Conservation (phyloP, 225 moss, liverwort and hornwort species). For the Climacium dendroides region DNA sequence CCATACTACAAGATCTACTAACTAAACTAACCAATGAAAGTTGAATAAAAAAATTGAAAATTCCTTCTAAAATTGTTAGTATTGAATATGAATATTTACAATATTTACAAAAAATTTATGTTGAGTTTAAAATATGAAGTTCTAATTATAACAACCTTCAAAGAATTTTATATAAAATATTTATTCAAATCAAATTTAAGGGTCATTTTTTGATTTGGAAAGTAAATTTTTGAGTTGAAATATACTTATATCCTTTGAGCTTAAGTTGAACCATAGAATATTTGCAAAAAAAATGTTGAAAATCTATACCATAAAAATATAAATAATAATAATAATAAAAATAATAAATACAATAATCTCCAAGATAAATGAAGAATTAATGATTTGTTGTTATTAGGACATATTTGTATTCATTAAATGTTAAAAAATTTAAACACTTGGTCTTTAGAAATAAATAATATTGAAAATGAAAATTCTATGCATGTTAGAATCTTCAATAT, state of each 20-base stretch:
- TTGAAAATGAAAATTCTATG: neutral
- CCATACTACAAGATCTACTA: neutral
- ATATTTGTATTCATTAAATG: fast-evolving
- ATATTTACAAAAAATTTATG: fast-evolving
- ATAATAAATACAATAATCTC: neutral
- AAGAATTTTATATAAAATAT: too few species aligned
- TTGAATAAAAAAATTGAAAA: too few species aligned
- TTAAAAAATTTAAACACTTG: neutral
- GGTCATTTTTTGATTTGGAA: neutral
- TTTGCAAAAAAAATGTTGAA: neutral
- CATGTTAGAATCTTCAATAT: neutral
- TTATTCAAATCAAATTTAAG: neutral
- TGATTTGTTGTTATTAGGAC: neutral
- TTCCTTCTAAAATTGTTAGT: neutral
- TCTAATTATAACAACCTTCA: neutral
- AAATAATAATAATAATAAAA: neutral
- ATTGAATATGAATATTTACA: too few species aligned
- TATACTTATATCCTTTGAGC: neutral
- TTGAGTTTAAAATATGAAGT: neutral
- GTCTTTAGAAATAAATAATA: neutral
- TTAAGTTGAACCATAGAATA: too few species aligned
- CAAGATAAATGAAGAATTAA: neutral
- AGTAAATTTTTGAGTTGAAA: neutral
- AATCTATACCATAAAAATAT: neutral
- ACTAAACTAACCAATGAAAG: neutral